Percentiles rank a stretch among this genome's conserved stretches.
These are phyloP conservation scores for Stylonectria norvegica DNA, from an alignment of 2,329 filamentous ascomycete genomes.

Conservation along the genomic window DNA sequence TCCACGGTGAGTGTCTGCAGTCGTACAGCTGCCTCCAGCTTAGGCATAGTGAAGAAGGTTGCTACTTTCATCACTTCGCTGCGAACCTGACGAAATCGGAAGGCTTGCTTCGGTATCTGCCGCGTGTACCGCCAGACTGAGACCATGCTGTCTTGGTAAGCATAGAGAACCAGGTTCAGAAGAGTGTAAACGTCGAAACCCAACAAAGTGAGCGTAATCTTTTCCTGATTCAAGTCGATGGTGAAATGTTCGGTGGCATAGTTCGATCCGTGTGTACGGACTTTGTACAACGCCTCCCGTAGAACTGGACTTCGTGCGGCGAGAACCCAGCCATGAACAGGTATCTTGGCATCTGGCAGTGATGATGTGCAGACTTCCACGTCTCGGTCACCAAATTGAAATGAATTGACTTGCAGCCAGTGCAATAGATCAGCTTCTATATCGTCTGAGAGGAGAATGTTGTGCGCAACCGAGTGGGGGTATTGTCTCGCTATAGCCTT, in stretches of 20 bases:
- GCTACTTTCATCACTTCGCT: conserved; percentile 86
- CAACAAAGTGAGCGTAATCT: conserved; percentile 60
- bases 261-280: conserved; percentile 37
- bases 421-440: conserved; percentile 60
- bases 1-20: conserved; percentile 67
- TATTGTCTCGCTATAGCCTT: conserved; percentile 38
- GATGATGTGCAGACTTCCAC: conserved; percentile 53
- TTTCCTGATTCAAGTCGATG: conserved; percentile 42
- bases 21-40: conserved; percentile 73
- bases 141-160: conserved; percentile 76
- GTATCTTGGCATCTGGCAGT: conserved; percentile 66
- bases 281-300: conserved; percentile 57
- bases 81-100: conserved; percentile 75
- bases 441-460: conserved; percentile 60
- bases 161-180: conserved; percentile 73
- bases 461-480: conserved; percentile 48
- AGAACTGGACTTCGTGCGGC: conserved; percentile 69
- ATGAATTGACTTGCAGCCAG: conserved; percentile 43
- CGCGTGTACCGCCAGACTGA: conserved; percentile 83
- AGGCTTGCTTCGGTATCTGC: conserved; percentile 61
- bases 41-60: conserved; percentile 63
- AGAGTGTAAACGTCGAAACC: conserved; percentile 73
- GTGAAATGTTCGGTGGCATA: conserved; percentile 28
- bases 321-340: conserved; percentile 79
- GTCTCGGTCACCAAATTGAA: conserved; percentile 41